Conservation (phyloP, 2,329 filamentous ascomycete genomes). For the Aspergillus aculeatinus region DNA sequence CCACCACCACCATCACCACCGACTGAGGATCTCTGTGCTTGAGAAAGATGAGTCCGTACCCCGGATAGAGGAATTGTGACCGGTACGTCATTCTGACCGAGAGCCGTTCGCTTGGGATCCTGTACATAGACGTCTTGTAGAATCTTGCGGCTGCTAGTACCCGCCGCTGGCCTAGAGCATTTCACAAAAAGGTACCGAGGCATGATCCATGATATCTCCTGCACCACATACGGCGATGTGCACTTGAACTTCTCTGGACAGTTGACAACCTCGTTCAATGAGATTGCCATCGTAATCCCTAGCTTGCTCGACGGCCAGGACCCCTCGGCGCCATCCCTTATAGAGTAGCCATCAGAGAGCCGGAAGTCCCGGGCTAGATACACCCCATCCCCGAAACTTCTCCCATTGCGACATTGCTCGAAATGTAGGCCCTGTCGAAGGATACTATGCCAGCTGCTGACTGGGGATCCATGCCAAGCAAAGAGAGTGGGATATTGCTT, state of each 20-base stretch:
- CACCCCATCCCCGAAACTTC: constrained; percentile 74
- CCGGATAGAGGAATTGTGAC: constrained; percentile 56
- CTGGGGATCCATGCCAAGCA: constrained; percentile 78
- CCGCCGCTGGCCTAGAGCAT: constrained; percentile 16
- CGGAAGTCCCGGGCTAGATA: constrained; percentile 68
- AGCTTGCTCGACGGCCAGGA: constrained; percentile 69
- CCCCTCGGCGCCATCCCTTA: neutral
- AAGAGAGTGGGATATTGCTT: constrained; percentile 68
- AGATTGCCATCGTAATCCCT: constrained; percentile 59
- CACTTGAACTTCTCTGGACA: constrained; percentile 61
- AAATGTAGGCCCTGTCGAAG: constrained; percentile 79
- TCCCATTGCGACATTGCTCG: constrained; percentile 60
- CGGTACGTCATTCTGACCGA: constrained; percentile 36
- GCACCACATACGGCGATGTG: constrained; percentile 64
- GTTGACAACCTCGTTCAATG: constrained; percentile 85
- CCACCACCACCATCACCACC: neutral
- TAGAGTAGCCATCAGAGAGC: constrained; percentile 56
- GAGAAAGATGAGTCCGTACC: constrained; percentile 38
- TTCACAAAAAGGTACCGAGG: constrained; percentile 77
- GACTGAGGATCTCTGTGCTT: neutral
- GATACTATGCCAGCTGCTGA: constrained; percentile 87
- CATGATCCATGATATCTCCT: constrained; percentile 81
- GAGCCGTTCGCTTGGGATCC: constrained; percentile 38
- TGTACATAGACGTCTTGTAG: constrained; percentile 34
- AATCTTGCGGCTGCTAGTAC: neutral